Evolutionary conservation across 2,329 filamentous ascomycete genomes (phyloP), one percentile per base, ranked within the genome.

Genomic region (Coleophoma eucalyptorum): DNA sequence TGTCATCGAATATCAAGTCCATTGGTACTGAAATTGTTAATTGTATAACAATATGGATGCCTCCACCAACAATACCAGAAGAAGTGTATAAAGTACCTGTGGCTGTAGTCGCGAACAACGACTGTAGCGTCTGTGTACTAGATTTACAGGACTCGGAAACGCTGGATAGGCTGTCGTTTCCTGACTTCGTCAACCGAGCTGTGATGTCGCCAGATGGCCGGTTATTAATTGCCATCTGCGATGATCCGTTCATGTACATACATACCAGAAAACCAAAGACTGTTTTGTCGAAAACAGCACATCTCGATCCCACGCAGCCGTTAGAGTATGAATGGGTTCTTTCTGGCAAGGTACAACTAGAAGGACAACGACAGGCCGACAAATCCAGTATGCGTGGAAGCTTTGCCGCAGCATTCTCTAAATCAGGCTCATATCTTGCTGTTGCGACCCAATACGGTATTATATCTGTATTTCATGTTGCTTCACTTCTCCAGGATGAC

Each of bases 161-260:
- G 34, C 71, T 95, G 19, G 83, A 89, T 49, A 78, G 84, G 41
- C 73, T 97, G 48, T 77, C 81, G 4, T 86, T 96, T 57, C 86
- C 89, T 5, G 88, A 93, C 64, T 88, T 85, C 57, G 93, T 97
- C 73, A 99, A 99, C 62, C 90, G 95, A 63, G 90, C 92, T 33
- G 83, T 92, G n/a, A 86, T 99, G 48, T 97, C 93, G 6, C 94
- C 93, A 0, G 88, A 97, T 65, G 93, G 92, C 1, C 80, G 78
- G 18, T 71, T 93, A 11, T 76, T 97, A 18, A 79, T 92, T 5
- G 89, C 91, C 2, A 89, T 97, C 41, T 89, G 93, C 38, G 94
- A 99, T 65, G 87, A 92, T 61, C 87, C 90, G 1, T 89, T 84
- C 56, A 82, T 93, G 18, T 97, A 94, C 68, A 84, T 97, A 57